Percentiles rank a stretch among this genome's conserved stretches.
phyloP scores from a whole-genome alignment of 192 early-diverging fungal genomes.

The Coemansia sp. region DNA sequence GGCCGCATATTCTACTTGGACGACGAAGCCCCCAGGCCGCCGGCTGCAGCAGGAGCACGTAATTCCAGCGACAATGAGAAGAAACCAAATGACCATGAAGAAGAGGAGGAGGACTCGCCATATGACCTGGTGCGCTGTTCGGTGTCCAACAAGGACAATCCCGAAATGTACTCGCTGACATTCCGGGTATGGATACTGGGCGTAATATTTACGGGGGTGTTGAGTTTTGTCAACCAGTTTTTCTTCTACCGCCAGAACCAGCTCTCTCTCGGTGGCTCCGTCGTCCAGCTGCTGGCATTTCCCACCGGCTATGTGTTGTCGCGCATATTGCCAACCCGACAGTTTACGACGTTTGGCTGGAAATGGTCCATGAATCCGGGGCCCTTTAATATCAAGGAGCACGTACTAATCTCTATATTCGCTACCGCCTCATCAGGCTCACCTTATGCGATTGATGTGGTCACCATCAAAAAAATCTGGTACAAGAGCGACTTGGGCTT shows the following conservation, averaged over 20 bases:
- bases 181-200: conserved; percentile 70
- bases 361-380: conserved; percentile 68
- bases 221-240: conserved; percentile 72
- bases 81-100: conserved; percentile 12
- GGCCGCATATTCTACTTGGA: conserved; percentile 16
- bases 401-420: conserved; percentile 76
- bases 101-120: conserved; percentile 46
- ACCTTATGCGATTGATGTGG: conserved; percentile 70
- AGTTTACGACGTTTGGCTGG: conserved; percentile 50
- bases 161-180: conserved; percentile 61
- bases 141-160: conserved; percentile 65
- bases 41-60: not conserved
- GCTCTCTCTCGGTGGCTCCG: conserved; percentile 61
- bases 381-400: conserved; percentile 83
- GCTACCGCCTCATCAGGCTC: conserved; percentile 67
- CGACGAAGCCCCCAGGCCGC: conserved; percentile 8
- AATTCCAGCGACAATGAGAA: conserved; percentile 7
- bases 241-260: conserved; percentile 83
- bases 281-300: conserved; percentile 71
- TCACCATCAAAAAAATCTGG: conserved; percentile 63
- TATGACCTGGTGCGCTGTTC: conserved; percentile 64
- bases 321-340: conserved; percentile 53
- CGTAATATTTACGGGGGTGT: conserved; percentile 56
- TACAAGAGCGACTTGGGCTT: conserved; percentile 69
- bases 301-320: conserved; percentile 67